phyloP scores from a whole-genome alignment of 306 rosid genomes.

The Prinsepia uniflora region DNA sequence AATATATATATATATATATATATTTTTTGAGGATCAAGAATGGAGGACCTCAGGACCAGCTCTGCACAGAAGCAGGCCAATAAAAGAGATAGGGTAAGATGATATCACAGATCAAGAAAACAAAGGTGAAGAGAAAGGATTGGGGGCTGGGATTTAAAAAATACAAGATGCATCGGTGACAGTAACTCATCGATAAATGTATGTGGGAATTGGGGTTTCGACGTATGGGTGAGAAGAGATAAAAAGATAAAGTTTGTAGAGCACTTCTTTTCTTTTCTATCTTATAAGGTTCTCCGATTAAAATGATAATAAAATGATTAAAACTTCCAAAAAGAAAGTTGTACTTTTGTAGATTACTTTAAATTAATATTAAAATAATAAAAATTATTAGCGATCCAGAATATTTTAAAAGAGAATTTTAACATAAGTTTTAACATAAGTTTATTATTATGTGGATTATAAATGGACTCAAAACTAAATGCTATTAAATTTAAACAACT shows the following conservation, averaged over 20 bases:
- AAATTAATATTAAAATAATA: no score
- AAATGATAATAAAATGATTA: slow-evolving; percentile 41
- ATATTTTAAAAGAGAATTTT: no score
- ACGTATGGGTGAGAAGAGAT: slow-evolving; percentile 19
- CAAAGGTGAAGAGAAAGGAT: slow-evolving; percentile 21
- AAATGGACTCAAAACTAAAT: no score
- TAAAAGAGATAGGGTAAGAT: slow-evolving; percentile 14
- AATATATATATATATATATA: no score
- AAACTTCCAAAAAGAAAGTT: no score
- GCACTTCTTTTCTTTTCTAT: slow-evolving; percentile 36
- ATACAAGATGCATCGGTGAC: slow-evolving; percentile 61
- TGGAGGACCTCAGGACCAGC: not conserved
- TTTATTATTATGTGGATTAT: no score
- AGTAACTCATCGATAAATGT: slow-evolving; percentile 33
- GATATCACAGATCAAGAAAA: slow-evolving; percentile 12
- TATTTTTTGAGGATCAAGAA: not conserved
- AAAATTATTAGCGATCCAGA: no score
- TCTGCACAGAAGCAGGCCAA: not conserved
- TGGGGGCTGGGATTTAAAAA: slow-evolving; percentile 42
- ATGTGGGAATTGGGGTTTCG: slow-evolving; percentile 33
- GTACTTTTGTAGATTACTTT: no score
- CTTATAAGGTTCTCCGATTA: slow-evolving; percentile 8
- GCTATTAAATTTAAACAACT: no score
- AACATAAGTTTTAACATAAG: no score
- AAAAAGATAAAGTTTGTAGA: slow-evolving; percentile 44